Evolutionary conservation across 2,329 filamentous ascomycete species (phyloP), one percentile per base, ranked within the genome.

Genomic region (Allantophomopsis cytisporea): DNA sequence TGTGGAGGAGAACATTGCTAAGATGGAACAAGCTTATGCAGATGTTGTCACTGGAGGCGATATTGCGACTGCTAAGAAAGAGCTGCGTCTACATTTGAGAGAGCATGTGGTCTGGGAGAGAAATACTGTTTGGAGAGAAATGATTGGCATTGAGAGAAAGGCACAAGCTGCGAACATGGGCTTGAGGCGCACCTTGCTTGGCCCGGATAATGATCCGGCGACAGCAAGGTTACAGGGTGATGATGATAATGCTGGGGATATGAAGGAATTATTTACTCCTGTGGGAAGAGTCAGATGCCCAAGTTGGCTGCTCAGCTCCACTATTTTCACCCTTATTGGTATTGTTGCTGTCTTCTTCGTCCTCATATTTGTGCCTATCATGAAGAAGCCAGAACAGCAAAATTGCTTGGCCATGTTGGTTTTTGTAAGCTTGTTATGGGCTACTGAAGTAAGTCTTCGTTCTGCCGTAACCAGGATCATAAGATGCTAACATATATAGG

Each of bases 71-170:
- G 88, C 91, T 4, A 84, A 79, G 52, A 80, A 84, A 49, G 91
- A 96, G 55, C 68, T 98, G 41, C 76, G 91, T 39, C 75, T 94
- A 21, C 88, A 98, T 54, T 71, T 98, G 18, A 72, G 91, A 41
- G 93, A 98, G 61, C 91, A 98, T 58, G 88, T 98, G 15, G 89
- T 96, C 1, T 98, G 91, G 93, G 93, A 98, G 59, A 76, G 91
- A 41, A 98, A 98, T 56, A 98, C 91, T 0, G 91, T 98, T 14
- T 98, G 91, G 91, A 72, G 93, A 62, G 91, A 98, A 52, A 91
- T 98, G 76, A 98, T 98, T 56, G 91, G 89, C 39, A 89, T 98
- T 50, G 93, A 98, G 64, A 74, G 91, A 16, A 88, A 94, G 55
- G 86, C 86, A 1, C 89, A 96, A 61, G 93, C 91, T 7, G 89